These are phyloP conservation scores for Sordariomycetes sp. DNA, from an alignment of 2,329 filamentous ascomycete species.

Conservation along the genomic window DNA sequence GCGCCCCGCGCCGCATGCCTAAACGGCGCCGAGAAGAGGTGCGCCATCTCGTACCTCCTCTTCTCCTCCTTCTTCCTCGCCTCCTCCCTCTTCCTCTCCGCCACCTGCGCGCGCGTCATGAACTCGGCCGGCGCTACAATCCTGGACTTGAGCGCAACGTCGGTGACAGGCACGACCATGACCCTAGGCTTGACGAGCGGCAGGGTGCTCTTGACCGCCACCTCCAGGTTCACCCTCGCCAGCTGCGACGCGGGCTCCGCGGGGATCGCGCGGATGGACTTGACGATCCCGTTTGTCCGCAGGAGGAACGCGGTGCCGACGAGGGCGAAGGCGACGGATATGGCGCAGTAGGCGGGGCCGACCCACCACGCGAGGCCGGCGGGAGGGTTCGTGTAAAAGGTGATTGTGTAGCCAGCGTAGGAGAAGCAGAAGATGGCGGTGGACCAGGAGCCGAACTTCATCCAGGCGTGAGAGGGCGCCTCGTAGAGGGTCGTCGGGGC, in stretches of 20 bases:
- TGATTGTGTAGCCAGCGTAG: slow-evolving; percentile 35
- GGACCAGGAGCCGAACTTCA: slow-evolving; percentile 45
- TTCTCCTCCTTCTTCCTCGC: slow-evolving; percentile 22
- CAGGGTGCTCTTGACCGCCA: slow-evolving; percentile 34
- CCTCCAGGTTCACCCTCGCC: slow-evolving; percentile 31
- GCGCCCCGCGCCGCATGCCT: slow-evolving; percentile 30
- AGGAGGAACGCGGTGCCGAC: slow-evolving; percentile 47
- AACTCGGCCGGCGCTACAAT: slow-evolving; percentile 21
- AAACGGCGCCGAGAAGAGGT: slow-evolving; percentile 45
- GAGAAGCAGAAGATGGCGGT: slow-evolving; percentile 38
- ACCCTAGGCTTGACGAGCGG: slow-evolving; percentile 32
- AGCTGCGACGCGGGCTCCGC: slow-evolving; percentile 7
- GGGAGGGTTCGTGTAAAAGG: slow-evolving; percentile 32
- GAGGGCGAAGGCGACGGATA: slow-evolving; percentile 44
- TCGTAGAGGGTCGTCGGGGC: slow-evolving; percentile 49
- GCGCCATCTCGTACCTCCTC: slow-evolving; percentile 37
- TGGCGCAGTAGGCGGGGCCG: slow-evolving; percentile 38
- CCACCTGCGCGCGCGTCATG: slow-evolving; percentile 19
- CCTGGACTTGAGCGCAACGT: slow-evolving; percentile 20
- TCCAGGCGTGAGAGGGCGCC: slow-evolving; percentile 49
- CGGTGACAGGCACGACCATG: slow-evolving; percentile 19
- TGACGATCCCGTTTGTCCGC: slow-evolving; percentile 44
- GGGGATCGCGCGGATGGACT: slow-evolving; percentile 41
- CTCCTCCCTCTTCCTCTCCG: slow-evolving; percentile 19
- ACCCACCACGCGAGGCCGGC: slow-evolving; percentile 42